These are phyloP conservation scores for Umbilicaria muhlenbergii DNA, from an alignment of 495 filamentous ascomycete species.

Conservation along the genomic window DNA sequence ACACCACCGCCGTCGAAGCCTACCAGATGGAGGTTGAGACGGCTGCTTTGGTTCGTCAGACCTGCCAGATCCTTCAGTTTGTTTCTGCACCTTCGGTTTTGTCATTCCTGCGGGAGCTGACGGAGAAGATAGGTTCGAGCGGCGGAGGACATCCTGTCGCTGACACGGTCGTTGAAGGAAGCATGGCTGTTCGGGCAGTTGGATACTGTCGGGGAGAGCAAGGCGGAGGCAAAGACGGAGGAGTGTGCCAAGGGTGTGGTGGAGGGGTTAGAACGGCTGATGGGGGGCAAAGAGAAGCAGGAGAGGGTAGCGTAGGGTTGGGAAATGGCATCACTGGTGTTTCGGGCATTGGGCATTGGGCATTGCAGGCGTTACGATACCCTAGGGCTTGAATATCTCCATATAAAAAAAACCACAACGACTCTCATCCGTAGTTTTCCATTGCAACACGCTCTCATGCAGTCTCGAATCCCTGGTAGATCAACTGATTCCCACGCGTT, in stretches of 20 bases:
- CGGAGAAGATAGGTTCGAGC: constrained; percentile 34
- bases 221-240: constrained; percentile 33
- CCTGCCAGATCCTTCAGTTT: not conserved
- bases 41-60: constrained; percentile 37
- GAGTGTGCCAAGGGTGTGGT: constrained; percentile 35
- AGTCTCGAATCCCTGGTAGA: too few species aligned
- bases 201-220: constrained; percentile 39
- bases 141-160: constrained; percentile 46
- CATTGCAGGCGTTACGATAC: not conserved
- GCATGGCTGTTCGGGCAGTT: constrained; percentile 61
- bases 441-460: too few species aligned
- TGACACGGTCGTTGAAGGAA: constrained; percentile 53
- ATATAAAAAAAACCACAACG: too few species aligned
- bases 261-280: constrained; percentile 20
- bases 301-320: not conserved
- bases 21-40: constrained; percentile 50
- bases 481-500: too few species aligned
- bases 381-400: too few species aligned
- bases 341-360: not conserved
- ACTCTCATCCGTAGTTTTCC: too few species aligned
- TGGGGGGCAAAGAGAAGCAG: constrained; percentile 10
- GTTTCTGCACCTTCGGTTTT: not conserved
- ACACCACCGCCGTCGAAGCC: constrained; percentile 37
- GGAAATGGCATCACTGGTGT: not conserved
- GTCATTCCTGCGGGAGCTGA: not conserved